Evolutionary conservation across 306 rosid species (phyloP).

Genomic region (Quercus wislizeni): DNA sequence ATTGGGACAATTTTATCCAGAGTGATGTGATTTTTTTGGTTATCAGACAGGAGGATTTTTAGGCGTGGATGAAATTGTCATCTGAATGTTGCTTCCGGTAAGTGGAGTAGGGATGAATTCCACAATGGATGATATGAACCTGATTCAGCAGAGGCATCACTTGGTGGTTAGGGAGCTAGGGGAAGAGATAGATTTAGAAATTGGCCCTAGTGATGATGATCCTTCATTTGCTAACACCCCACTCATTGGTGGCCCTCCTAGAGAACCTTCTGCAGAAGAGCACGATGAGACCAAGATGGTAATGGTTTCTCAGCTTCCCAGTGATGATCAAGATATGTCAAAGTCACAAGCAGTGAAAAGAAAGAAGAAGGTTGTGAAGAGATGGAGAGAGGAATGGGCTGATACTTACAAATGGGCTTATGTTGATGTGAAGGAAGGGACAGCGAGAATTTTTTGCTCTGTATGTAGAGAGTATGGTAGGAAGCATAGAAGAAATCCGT

Average conservation of each 20-base stretch:
- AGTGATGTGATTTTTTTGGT: constrained; percentile 1
- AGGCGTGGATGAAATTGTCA: constrained; percentile 45
- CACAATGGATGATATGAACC: constrained; percentile 89
- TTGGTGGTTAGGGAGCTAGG: constrained; percentile 89
- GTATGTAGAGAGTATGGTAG: constrained; percentile 95
- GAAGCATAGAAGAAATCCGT: constrained; percentile 96
- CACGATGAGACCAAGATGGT: constrained; percentile 75
- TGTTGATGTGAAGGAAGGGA: constrained; percentile 93
- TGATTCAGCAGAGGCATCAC: constrained; percentile 97
- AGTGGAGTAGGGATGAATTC: constrained; percentile 81
- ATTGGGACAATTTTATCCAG: background rate
- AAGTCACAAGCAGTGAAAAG: constrained; percentile 63
- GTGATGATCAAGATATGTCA: constrained; percentile 76
- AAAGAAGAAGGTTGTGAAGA: constrained; percentile 96
- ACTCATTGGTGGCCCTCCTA: constrained; percentile 62
- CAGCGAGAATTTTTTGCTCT: constrained; percentile 97
- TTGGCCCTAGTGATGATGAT: constrained; percentile 96
- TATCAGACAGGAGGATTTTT: constrained; percentile 24
- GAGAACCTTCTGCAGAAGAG: constrained; percentile 82
- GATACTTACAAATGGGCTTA: constrained; percentile 99
- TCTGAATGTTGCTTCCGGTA: constrained; percentile 81
- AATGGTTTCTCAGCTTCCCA: constrained; percentile 77
- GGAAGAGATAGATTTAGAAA: constrained; percentile 95
- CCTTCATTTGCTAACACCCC: constrained; percentile 77
- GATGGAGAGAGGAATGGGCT: constrained; percentile 99